phyloP scores from a whole-genome alignment of 2,329 filamentous ascomycete species.

The Fusarium azukiicola region DNA sequence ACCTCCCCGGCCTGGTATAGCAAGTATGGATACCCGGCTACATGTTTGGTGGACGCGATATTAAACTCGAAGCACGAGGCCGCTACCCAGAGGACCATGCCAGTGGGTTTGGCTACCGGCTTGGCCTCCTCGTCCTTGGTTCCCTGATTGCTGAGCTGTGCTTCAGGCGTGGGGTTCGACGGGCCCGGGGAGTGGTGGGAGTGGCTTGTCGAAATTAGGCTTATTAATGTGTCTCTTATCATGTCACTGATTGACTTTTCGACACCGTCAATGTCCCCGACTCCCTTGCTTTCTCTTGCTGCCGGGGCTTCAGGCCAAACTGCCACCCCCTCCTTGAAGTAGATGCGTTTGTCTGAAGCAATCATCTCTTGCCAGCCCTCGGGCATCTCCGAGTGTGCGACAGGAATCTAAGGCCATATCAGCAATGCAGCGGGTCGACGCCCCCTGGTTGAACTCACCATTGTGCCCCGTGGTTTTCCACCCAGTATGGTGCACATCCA shows the following conservation, averaged over 20 bases:
- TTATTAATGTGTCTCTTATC: too few species aligned
- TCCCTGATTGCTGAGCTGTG: too few species aligned
- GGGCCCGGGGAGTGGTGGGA: too few species aligned
- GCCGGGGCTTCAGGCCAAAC: neutral
- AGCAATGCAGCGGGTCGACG: too few species aligned
- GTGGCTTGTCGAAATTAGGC: too few species aligned
- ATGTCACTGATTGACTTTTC: too few species aligned
- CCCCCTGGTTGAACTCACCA: neutral
- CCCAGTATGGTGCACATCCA: too few species aligned
- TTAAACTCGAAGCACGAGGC: conserved; percentile 98
- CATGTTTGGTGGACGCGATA: conserved; percentile 93
- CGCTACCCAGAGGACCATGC: conserved; percentile 92
- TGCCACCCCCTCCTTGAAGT: neutral
- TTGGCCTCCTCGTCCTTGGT: too few species aligned
- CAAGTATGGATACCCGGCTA: conserved; percentile 97
- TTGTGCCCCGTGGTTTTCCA: neutral
- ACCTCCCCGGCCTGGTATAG: conserved; percentile 97
- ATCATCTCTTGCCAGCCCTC: neutral
- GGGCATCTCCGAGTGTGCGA: neutral
- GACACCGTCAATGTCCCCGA: too few species aligned
- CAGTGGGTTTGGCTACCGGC: too few species aligned
- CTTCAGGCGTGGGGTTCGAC: too few species aligned
- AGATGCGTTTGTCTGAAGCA: neutral
- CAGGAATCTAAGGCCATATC: neutral
- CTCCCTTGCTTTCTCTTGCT: too few species aligned